Evolutionary conservation across 352 stramenopile species (phyloP), one percentile per base, ranked within the genome.

Genomic region (Thalassiosira livingstoniorum): DNA sequence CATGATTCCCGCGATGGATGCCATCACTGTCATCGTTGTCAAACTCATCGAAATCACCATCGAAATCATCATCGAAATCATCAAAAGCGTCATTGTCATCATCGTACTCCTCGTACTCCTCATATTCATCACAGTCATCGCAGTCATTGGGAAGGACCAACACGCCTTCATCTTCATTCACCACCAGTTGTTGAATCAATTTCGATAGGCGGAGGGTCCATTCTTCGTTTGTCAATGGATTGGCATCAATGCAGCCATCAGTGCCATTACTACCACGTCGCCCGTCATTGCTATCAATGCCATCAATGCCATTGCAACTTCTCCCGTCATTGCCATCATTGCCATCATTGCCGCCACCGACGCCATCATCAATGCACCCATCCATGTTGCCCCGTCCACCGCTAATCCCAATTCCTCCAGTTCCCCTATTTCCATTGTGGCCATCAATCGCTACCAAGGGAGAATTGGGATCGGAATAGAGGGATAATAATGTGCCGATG

Each of bases 401-500:
- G 25, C 45, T 39, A 23, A 32, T 32, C 15, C 76, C 27, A 37
- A 39, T 60, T 15, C 76, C 39, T 21, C 72, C 63, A 1, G 61
- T 47, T 13, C 66, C 25, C n/a, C 47, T 23, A 39, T 2, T 29
- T 15, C n/a, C 34, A 66, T 58, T n/a, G 21, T 58, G 11, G 15
- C 15, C 15, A 37, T 80, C 42, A 7, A 51, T 35, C 4, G 70
- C 11, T 31, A 80, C 32, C 2, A 92, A 45, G 23, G 76, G 73
- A 45, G 82, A 93, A n/a, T 80, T 78, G n/a, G 81, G 82, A 75
- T 92, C 83, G 32, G 78, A 91, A 54, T 90, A 83, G n/a, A 94
- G 66, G 1, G 83, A 71, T 61, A 94, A 91, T 25, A 94, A 77
- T 60, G 86, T 80, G 57, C 78, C 86, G 21, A 94, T 61, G 13